phyloP scores from a whole-genome alignment of 495 filamentous ascomycete genomes.

The Tuber magnatum region DNA sequence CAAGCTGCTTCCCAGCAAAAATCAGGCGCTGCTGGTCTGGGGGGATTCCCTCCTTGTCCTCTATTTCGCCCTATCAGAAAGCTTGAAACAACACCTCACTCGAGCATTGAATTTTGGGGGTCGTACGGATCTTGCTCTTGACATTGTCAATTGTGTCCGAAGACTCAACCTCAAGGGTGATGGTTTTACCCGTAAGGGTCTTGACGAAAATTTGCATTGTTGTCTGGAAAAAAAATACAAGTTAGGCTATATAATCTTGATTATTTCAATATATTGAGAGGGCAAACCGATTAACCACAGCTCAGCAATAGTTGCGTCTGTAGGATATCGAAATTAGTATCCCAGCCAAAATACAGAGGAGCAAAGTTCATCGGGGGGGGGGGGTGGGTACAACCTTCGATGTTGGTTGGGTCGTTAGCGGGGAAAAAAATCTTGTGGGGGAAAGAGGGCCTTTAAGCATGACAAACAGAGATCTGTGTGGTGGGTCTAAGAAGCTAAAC shows the following conservation, averaged over 20 bases:
- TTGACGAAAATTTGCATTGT: slow-evolving; percentile 99
- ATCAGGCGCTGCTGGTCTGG: slow-evolving; percentile 99
- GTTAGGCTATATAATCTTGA: not conserved
- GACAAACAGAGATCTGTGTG: slow-evolving; percentile 17
- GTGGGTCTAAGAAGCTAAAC: not conserved
- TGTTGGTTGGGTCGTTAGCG: slow-evolving; percentile 32
- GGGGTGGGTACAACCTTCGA: slow-evolving; percentile 33
- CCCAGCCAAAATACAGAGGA: not conserved
- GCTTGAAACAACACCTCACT: not conserved
- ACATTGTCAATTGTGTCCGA: slow-evolving; percentile 99
- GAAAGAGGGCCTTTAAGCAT: slow-evolving; percentile 19
- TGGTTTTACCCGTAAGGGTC: slow-evolving; percentile 99
- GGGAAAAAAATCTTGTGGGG: slow-evolving; percentile 11
- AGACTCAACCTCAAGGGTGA: slow-evolving; percentile 99
- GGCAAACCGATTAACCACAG: slow-evolving; percentile 37
- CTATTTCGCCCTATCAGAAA: slow-evolving; percentile 12
- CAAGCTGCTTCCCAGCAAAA: slow-evolving; percentile 99
- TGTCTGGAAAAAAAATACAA: slow-evolving; percentile 3
- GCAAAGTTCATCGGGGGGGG: not conserved
- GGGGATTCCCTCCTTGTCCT: slow-evolving; percentile 99
- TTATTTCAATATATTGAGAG: not conserved
- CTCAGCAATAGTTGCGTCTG: slow-evolving; percentile 42
- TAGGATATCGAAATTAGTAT: slow-evolving; percentile 16
- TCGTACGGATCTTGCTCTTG: slow-evolving; percentile 70
- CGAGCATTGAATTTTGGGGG: not conserved